A percentile compares a stretch with the other conserved stretches of the same genome.
phyloP scores from a whole-genome alignment of 257 asterid species.

The Solanum pimpinellifolium region DNA sequence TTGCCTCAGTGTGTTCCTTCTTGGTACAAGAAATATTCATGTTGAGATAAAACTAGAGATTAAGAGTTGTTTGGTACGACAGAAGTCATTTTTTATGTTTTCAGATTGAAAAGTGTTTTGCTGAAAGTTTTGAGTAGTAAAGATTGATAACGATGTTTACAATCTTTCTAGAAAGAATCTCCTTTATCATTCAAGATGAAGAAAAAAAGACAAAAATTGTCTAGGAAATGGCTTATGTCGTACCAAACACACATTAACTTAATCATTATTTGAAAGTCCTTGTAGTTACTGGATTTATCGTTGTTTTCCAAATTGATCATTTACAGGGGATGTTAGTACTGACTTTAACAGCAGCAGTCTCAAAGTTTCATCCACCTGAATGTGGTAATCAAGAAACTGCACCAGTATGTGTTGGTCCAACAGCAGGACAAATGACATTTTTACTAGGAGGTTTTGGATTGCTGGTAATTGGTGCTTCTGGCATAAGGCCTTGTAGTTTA shows the following conservation, averaged over 20 bases:
- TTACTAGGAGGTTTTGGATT: conserved; percentile 6
- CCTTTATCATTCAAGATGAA: neutral
- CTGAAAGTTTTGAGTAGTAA: neutral
- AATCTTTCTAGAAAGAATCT: neutral
- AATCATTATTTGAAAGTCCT: neutral
- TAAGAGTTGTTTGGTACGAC: neutral
- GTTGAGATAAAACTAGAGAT: neutral
- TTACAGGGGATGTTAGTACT: conserved; percentile 22
- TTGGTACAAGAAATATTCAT: neutral
- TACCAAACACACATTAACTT: neutral
- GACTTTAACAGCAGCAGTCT: conserved; percentile 14
- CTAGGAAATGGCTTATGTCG: neutral
- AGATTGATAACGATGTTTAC: neutral
- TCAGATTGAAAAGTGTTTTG: neutral
- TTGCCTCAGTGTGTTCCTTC: conserved; percentile 19
- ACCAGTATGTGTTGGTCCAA: conserved; percentile 3
- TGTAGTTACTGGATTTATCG: neutral
- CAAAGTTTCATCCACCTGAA: conserved; percentile 14
- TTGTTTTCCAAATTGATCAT: neutral
- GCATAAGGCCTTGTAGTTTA: conserved; percentile 27
- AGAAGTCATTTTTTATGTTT: neutral
- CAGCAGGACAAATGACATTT: conserved; percentile 15
- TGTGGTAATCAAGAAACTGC: neutral
- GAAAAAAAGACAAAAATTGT: neutral
- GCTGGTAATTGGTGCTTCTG: conserved; percentile 18